Conservation (phyloP, 139 green algal species). For the Tetradesmus lagerheimii region DNA sequence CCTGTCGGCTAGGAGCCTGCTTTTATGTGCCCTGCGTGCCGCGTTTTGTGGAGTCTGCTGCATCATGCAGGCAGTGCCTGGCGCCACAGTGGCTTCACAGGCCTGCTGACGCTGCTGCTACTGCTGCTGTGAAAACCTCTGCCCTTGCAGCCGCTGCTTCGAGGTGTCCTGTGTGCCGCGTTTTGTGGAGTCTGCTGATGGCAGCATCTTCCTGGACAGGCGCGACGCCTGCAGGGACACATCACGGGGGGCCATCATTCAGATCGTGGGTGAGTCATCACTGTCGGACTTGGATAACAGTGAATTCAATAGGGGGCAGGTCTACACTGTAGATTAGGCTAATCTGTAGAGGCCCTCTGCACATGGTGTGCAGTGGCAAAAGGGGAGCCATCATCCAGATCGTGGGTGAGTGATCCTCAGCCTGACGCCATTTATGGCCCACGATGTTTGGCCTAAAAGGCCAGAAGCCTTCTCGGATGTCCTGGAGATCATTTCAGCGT, state of each 20-base stretch:
- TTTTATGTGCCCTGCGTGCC: slow-evolving; percentile 12
- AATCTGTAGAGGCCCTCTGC: no score
- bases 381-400: neutral
- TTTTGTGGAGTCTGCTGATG: slow-evolving; percentile 13
- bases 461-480: no score
- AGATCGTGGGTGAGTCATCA: neutral
- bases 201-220: neutral
- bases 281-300: neutral
- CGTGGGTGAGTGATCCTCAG: neutral
- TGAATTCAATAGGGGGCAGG: no score
- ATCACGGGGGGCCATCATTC: neutral
- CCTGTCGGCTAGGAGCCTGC: no score
- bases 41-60: slow-evolving; percentile 12
- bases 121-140: neutral
- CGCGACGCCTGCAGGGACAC: neutral
- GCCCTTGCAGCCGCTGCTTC: neutral
- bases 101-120: neutral
- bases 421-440: no score
- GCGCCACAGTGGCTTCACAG: no score
- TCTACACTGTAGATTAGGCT: no score
- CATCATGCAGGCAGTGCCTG: no score
- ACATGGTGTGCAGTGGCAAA: no score
- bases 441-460: no score
- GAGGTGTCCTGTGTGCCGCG: slow-evolving; percentile 2
- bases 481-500: no score